Conservation (phyloP, 116 monocot species). For the Iris pallida region DNA sequence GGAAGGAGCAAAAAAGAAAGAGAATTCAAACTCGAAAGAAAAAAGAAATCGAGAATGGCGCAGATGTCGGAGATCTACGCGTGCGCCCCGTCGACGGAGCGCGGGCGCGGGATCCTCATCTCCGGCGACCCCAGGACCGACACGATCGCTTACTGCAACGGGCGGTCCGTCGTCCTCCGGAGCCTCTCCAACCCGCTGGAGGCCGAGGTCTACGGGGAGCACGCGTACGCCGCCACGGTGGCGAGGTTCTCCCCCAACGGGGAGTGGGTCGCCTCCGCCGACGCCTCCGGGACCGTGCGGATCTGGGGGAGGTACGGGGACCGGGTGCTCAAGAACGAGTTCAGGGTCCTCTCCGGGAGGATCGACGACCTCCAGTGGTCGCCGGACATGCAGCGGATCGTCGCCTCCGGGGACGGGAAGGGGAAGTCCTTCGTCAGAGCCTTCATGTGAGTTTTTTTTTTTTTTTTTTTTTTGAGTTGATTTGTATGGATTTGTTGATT, state of each 20-base stretch:
- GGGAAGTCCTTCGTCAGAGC: constrained; percentile 93
- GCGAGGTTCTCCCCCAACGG: constrained; percentile 96
- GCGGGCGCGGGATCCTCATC: constrained; percentile 92
- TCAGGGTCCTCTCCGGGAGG: constrained; percentile 78
- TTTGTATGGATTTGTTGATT: background rate
- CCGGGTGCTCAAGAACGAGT: constrained; percentile 91
- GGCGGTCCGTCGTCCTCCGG: constrained; percentile 81
- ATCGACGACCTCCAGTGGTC: constrained; percentile 99
- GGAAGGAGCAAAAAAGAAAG: background rate
- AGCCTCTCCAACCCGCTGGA: constrained; percentile 55
- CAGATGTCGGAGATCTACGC: constrained; percentile 78
- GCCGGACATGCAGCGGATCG: constrained; percentile 73
- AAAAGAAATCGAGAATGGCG: constrained; percentile 35
- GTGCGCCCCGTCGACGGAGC: constrained; percentile 80
- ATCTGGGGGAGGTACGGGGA: constrained; percentile 92
- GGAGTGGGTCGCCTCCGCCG: constrained; percentile 97
- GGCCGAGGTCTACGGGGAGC: constrained; percentile 69
- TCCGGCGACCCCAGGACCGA: constrained; percentile 72
- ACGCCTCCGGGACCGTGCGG: constrained; percentile 78
- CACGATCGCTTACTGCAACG: constrained; percentile 78
- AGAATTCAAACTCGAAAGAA: background rate
- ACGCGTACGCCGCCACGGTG: constrained; percentile 72
- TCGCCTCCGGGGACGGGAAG: constrained; percentile 86
- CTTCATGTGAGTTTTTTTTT: constrained; percentile 63
- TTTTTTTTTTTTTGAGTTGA: background rate